A percentile compares a stretch with the other conserved stretches of the same genome.
Evolutionary conservation across 1,139 yeast species (phyloP).

Genomic region (Candida sp.): DNA sequence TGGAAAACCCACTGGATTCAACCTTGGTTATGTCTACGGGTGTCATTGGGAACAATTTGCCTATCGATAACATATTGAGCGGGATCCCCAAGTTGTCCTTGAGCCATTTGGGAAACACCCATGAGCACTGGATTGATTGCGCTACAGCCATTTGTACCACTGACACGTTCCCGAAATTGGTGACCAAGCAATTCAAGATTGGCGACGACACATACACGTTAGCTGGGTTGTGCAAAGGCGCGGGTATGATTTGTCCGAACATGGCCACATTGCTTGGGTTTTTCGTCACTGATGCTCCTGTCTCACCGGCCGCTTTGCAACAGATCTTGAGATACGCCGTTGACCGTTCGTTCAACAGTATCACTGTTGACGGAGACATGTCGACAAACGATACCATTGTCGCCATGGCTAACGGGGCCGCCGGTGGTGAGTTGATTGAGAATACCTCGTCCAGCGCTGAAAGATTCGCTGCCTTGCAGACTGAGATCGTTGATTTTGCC

Average conservation of each 20-base stretch:
- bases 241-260: conserved; percentile 99
- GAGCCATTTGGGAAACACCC: conserved; percentile 61
- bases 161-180: conserved; percentile 94
- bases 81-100: conserved; percentile 63
- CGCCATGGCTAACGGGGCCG: conserved; percentile 95
- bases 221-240: conserved; percentile 97
- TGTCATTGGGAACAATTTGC: conserved; percentile 90
- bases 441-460: conserved; percentile 50
- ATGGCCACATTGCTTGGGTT: conserved; percentile 97
- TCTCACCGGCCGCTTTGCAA: conserved; percentile 68
- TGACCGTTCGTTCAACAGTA: conserved; percentile 89
- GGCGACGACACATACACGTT: conserved; percentile 68
- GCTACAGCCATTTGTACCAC: conserved; percentile 96
- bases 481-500: conserved; percentile 76
- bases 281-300: conserved; percentile 97
- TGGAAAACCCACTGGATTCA: conserved; percentile 39
- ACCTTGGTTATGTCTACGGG: conserved; percentile 97
- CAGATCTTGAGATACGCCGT: conserved; percentile 70
- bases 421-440: conserved; percentile 65
- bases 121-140: conserved; percentile 81
- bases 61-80: conserved; percentile 69
- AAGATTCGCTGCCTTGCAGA: conserved; percentile 52
- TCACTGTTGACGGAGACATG: conserved; percentile 97
- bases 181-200: conserved; percentile 63
- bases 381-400: conserved; percentile 96